These are phyloP conservation scores for Ophiocytium majus DNA, from an alignment of 352 stramenopile genomes.

Conservation along the genomic window DNA sequence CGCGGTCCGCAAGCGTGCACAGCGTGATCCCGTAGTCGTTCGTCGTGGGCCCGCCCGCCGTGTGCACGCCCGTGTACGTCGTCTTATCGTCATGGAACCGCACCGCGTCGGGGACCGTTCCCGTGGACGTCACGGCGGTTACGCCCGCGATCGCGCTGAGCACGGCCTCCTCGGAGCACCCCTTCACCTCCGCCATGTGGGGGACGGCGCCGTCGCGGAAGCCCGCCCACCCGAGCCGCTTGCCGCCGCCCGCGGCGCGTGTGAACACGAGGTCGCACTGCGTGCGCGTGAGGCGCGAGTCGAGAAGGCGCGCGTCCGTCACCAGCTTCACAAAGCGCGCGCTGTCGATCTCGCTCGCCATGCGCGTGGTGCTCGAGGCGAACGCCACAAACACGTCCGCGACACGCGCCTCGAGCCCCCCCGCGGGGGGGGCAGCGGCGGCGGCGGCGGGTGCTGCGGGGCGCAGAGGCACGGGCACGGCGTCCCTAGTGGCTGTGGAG, in stretches of 20 bases:
- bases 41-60: constrained; percentile 40
- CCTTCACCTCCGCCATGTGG: constrained; percentile 34
- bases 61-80: constrained; percentile 57
- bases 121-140: constrained; percentile 30
- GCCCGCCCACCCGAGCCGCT: constrained; percentile 31
- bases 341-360: constrained; percentile 33
- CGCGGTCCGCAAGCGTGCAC: constrained; percentile 25
- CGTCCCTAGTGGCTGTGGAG: too few species aligned
- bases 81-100: constrained; percentile 59
- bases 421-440: neutral
- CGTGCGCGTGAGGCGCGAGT: constrained; percentile 23
- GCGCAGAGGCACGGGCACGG: neutral
- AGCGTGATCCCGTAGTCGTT: constrained; percentile 37
- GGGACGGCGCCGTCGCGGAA: constrained; percentile 46
- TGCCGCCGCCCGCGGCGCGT: constrained; percentile 21
- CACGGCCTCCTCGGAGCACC: constrained; percentile 30
- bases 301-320: constrained; percentile 23
- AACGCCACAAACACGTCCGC: constrained; percentile 40
- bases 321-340: constrained; percentile 43
- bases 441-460: neutral
- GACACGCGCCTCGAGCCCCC: constrained; percentile 24
- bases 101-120: constrained; percentile 33
- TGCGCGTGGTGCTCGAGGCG: constrained; percentile 29
- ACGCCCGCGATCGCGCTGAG: constrained; percentile 26
- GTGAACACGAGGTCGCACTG: constrained; percentile 45